Base-by-base conservation (phyloP, 1,284 basidiomycete genomes). In the Trichosporon ovoides region DNA sequence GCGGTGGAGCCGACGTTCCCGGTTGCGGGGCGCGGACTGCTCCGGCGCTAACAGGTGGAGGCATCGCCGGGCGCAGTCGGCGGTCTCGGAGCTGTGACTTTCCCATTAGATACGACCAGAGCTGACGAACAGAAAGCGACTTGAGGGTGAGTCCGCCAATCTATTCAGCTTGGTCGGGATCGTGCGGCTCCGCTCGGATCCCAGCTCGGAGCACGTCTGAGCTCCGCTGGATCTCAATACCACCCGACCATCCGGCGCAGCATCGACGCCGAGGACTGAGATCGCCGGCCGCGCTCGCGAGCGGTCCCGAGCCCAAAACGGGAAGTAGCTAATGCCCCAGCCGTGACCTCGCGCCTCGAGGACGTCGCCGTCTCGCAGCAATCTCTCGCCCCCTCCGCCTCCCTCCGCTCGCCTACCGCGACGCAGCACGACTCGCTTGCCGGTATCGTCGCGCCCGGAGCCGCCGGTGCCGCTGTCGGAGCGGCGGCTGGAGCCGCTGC, bases 331-430 rank as follows among this genome's bases (percentile, higher is more conserved):
- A 48, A 53, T 38, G 7, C n/a, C 60, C 28, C 95, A 81, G 95
- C 96, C 48, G 91, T 92, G 3, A 94, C 93, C 9, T 92, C 91
- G 53, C 85, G 95, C 55, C 84, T 98, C 28, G 95, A 98, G 78
- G 95, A 98, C 73, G 82, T 97, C 60, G 89, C 87, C 55, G 76
- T 81, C 59, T 80, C 80, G 28, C 72, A 71, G 52, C 66, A 68
- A 12, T 64, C 72, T 13, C 54, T n/a, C n/a, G n/a, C n/a, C n/a
- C n/a, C n/a, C n/a, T n/a, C n/a, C n/a, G n/a, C n/a, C n/a, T n/a
- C 67, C 16, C 57, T 69, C 38, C 62, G 67, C 49, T 69, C 70
- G 3, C 63, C 73, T 2, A 74, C 70, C 12, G 43, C 78, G 79
- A 52, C 77, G 38, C 50, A 73, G 46, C 68, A 77, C 58, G 67